Evolutionary conservation across 208 protist genomes (phyloP).

Genomic region (Crithidia sp.): DNA sequence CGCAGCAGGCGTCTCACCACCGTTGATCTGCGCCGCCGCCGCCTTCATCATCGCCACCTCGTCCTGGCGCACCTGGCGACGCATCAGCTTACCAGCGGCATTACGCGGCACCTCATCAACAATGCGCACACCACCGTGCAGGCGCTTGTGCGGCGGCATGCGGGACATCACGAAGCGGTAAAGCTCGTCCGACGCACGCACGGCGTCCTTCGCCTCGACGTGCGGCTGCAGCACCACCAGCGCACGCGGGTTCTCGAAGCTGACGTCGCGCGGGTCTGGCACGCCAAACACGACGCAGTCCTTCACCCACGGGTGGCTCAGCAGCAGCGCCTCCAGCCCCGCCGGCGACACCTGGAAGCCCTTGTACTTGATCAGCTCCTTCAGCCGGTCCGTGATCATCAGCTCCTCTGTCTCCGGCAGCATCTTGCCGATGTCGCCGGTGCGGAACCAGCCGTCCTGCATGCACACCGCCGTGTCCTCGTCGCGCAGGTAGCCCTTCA

Average conservation of each 20-base stretch:
- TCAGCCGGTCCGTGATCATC: slow-evolving; percentile 77
- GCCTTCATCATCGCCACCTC: slow-evolving; percentile 49
- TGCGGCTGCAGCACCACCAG: slow-evolving; percentile 62
- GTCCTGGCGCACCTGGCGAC: slow-evolving; percentile 46
- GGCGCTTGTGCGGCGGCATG: slow-evolving; percentile 74
- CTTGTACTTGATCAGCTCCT: slow-evolving; percentile 93
- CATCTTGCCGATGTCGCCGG: slow-evolving; percentile 73
- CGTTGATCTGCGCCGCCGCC: slow-evolving; percentile 13
- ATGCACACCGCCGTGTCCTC: slow-evolving; percentile 59
- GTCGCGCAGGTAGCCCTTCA: slow-evolving; percentile 71
- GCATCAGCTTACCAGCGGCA: slow-evolving; percentile 79
- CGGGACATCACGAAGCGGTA: slow-evolving; percentile 43
- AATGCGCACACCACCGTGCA: slow-evolving; percentile 76
- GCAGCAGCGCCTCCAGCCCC: slow-evolving; percentile 66
- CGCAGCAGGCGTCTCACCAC: not conserved
- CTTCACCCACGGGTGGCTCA: slow-evolving; percentile 56
- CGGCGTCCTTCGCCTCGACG: slow-evolving; percentile 31
- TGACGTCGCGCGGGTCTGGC: slow-evolving; percentile 43
- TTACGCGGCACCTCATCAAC: slow-evolving; percentile 76
- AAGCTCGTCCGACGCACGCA: slow-evolving; percentile 49
- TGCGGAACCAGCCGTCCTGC: slow-evolving; percentile 69
- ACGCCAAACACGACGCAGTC: slow-evolving; percentile 81
- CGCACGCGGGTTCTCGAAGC: slow-evolving; percentile 75
- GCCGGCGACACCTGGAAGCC: slow-evolving; percentile 90
- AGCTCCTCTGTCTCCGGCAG: slow-evolving; percentile 46